Evolutionary conservation across 257 asterid species (phyloP), one percentile per base, ranked within the genome.

Genomic region (Cynanchum wilfordii): DNA sequence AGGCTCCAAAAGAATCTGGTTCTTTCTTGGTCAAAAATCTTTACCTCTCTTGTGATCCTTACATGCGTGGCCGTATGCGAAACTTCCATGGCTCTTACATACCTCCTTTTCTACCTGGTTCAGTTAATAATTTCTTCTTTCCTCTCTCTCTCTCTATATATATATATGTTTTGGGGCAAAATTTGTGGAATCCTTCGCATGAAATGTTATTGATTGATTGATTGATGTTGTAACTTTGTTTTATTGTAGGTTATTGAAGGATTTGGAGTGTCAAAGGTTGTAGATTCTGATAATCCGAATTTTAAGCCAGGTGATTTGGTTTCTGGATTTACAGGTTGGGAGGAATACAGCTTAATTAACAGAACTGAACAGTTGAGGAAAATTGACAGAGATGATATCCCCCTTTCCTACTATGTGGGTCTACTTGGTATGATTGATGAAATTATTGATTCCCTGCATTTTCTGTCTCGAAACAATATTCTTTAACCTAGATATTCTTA

Each of bases 1-100:
- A 84, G 57, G 90, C 90, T 79, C 87, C 92, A 33, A 86, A 80
- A 79, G 97, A 91, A 10, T 85, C 90, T 30, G 88, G 80, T 63
- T 82, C 87, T 6, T 68, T 90, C 59, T 70, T 88, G 81, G 92
- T 93, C 74, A 88, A 89, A 88, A 93, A 93, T 79, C 93, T 93
- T 13, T 93, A 84, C 68, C 92, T 93, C 73, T 93, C 98, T 62
- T 93, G 98, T 68, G 98, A 93, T 79, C 97, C 98, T 1, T 93
- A 84, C 56, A 93, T 93, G 98, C 93, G 98, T 54, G 95, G 86
- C 44, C 82, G 98, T 29, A 93, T 93, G 98, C 87, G 97, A 10
- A 76, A 88, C 77, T 90, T 83, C 66, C 94, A 76, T 1, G 95
- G 82, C 73, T 90, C 98, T 51, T 93, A 93, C 72, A 9, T 93